Evolutionary conservation across 768 basidiomycete species (phyloP).

Genomic region (Arthromyces matolae): DNA sequence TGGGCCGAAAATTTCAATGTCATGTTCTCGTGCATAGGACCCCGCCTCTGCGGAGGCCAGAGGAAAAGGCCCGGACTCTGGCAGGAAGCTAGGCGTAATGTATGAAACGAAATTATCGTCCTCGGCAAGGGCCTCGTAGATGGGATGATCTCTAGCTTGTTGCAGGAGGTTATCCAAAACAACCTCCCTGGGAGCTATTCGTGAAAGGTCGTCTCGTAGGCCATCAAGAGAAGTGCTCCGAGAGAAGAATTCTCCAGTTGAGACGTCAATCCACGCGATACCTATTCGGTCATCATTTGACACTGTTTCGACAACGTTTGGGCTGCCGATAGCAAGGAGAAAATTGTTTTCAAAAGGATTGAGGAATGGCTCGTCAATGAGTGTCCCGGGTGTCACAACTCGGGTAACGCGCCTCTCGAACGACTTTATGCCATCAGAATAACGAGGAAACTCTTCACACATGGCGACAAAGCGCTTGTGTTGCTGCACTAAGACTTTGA

Average conservation of each 20-base stretch:
- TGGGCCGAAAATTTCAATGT: slow-evolving; percentile 16
- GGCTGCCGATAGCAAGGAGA: slow-evolving; percentile 60
- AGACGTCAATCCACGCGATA: slow-evolving; percentile 92
- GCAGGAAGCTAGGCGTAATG: slow-evolving; percentile 24
- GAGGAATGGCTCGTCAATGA: slow-evolving; percentile 88
- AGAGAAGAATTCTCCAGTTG: slow-evolving; percentile 90
- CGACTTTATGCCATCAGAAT: slow-evolving; percentile 46
- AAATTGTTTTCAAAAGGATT: slow-evolving; percentile 88
- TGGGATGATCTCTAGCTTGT: slow-evolving; percentile 36
- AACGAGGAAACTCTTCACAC: slow-evolving; percentile 83
- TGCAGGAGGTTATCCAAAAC: slow-evolving; percentile 53
- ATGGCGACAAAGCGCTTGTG: slow-evolving; percentile 85
- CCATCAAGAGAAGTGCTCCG: slow-evolving; percentile 50
- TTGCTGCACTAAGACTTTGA: slow-evolving; percentile 82
- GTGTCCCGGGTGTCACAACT: slow-evolving; percentile 89
- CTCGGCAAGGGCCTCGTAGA: slow-evolving; percentile 48
- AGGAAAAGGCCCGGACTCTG: too few relatives aligned
- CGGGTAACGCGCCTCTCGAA: slow-evolving; percentile 83
- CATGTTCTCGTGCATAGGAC: not conserved
- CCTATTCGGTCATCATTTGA: slow-evolving; percentile 37
- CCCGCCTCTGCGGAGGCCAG: not conserved
- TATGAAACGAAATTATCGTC: slow-evolving; percentile 57
- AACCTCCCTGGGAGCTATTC: slow-evolving; percentile 80
- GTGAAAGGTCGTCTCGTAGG: slow-evolving; percentile 77
- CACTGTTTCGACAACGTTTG: slow-evolving; percentile 8